Percentiles rank a stretch among this genome's conserved stretches.
Conservation (phyloP, 2,329 filamentous ascomycete species). For the Cyphellophora europaea region DNA sequence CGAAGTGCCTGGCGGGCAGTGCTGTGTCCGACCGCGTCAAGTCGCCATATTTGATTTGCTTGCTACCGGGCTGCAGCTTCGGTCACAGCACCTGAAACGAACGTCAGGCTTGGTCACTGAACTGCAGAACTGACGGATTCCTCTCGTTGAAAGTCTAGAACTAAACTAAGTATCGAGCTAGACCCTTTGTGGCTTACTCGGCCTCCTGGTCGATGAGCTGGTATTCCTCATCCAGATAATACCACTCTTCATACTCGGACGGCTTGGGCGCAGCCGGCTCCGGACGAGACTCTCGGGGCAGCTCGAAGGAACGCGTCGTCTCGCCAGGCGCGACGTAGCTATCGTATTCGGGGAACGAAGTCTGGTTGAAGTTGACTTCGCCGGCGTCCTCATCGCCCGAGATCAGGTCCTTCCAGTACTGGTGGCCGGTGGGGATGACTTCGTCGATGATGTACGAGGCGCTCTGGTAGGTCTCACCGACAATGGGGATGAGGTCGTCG, state of each 20-base stretch:
- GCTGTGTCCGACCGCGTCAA: no score
- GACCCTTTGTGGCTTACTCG: no score
- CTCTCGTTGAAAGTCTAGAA: no score
- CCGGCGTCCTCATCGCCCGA: slow-evolving; percentile 1
- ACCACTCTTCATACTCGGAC: slow-evolving; percentile 1
- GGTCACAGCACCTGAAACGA: no score
- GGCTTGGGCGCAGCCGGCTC: slow-evolving; percentile 1
- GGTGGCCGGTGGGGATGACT: neutral
- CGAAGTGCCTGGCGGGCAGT: no score
- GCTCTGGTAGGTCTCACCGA: slow-evolving; percentile 2
- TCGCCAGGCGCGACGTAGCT: neutral
- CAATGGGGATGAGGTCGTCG: slow-evolving; percentile 19
- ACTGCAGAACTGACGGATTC: no score
- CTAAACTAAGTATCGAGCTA: no score
- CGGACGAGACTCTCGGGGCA: neutral
- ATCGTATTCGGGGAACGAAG: neutral
- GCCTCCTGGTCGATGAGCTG: slow-evolving; percentile 1
- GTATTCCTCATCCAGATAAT: slow-evolving; percentile 2
- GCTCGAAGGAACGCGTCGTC: neutral
- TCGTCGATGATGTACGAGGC: slow-evolving; percentile 2
- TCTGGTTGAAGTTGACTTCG: slow-evolving; percentile 3
- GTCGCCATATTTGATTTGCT: no score
- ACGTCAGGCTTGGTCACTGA: no score
- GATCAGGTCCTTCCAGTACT: neutral
- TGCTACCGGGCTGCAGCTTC: no score